Conservation (phyloP, 257 asterid genomes). For the Orobanche coerulescens region DNA sequence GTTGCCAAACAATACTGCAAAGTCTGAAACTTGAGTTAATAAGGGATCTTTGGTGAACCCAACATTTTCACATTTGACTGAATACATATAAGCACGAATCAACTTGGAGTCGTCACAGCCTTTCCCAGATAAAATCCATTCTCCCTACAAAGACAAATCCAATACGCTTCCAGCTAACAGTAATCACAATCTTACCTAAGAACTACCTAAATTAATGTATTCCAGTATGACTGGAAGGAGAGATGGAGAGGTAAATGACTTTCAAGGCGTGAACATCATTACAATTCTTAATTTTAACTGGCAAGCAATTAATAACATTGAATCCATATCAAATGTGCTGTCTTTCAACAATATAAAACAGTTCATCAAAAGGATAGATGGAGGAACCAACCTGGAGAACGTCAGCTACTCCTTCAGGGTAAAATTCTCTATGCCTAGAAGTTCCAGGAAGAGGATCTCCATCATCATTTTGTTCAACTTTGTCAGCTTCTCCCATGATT, state of each 20-base stretch:
- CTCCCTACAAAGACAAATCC: constrained; percentile 60
- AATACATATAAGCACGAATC: constrained; percentile 62
- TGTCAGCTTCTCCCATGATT: constrained; percentile 55
- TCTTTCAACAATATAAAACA: constrained; percentile 5
- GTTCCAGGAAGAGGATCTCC: constrained; percentile 97
- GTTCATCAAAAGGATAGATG: constrained; percentile 12
- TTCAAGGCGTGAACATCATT: not conserved
- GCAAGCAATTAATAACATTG: not conserved
- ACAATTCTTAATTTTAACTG: not conserved
- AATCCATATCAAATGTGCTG: constrained; percentile 13
- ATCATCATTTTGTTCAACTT: constrained; percentile 75
- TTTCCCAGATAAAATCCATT: constrained; percentile 78
- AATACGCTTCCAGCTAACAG: not conserved
- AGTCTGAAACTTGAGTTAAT: constrained; percentile 76
- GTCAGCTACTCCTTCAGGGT: constrained; percentile 98
- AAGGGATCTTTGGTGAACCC: constrained; percentile 85
- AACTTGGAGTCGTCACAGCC: constrained; percentile 43
- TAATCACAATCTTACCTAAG: constrained; percentile 1
- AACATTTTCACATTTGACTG: constrained; percentile 57
- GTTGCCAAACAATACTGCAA: constrained; percentile 80
- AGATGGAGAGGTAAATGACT: not conserved
- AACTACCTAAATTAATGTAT: not conserved
- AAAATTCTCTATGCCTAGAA: constrained; percentile 95
- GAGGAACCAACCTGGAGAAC: constrained; percentile 65
- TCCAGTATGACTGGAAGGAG: not conserved